Evolutionary conservation across 495 filamentous ascomycete species (phyloP).

Genomic region (Daldinia caldariorum): DNA sequence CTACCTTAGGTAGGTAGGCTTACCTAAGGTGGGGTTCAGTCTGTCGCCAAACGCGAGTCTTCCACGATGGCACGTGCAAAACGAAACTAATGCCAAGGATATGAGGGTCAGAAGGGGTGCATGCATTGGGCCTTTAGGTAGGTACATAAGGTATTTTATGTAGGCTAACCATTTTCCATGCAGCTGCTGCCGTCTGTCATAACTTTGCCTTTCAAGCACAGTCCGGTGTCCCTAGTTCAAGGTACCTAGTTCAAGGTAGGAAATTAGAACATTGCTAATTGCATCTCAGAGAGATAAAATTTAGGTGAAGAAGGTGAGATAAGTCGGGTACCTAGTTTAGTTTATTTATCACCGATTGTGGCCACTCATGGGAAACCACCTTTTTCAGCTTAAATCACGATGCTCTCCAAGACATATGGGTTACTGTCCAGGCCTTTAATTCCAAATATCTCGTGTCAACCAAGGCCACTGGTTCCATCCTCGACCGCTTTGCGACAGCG

Average conservation of each 20-base stretch:
- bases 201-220: conserved; percentile 1
- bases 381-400: conserved; percentile 35
- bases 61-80: neutral
- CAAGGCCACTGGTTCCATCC: conserved; percentile 14
- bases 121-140: too few species aligned
- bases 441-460: conserved; percentile 12
- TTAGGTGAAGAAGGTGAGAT: conserved; percentile 14
- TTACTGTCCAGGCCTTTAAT: conserved; percentile 31
- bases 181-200: neutral
- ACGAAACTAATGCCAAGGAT: neutral
- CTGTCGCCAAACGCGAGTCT: neutral
- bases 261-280: neutral
- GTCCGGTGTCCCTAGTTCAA: neutral
- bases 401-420: conserved; percentile 42
- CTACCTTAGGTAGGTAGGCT: too few species aligned
- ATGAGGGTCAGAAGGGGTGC: too few species aligned
- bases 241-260: neutral
- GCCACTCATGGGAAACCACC: conserved; percentile 36
- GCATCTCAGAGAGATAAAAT: conserved; percentile 11
- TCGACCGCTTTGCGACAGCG: conserved; percentile 10
- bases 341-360: conserved; percentile 29
- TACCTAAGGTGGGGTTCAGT: too few species aligned
- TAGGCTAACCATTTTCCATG: too few species aligned
- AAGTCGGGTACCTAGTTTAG: neutral
- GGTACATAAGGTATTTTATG: neutral